Evolutionary conservation across 352 stramenopile species (phyloP), one percentile per base, ranked within the genome.

Genomic region (Thraustochytrium striatum): DNA sequence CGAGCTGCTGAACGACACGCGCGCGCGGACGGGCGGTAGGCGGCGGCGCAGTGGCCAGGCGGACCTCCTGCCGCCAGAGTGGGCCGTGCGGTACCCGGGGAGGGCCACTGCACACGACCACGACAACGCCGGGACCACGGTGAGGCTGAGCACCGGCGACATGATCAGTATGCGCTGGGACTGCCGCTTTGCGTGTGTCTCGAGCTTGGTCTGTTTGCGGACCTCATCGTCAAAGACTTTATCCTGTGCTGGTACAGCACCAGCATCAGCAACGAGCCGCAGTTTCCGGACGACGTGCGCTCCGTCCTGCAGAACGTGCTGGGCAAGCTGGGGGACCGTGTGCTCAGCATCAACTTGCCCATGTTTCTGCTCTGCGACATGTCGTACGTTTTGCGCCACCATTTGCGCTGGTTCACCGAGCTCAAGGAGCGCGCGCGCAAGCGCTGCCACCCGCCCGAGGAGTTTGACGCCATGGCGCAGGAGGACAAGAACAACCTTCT

Each of bases 321-420:
- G 16, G 65, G 65, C 25, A 75, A 41, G 11, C 65, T 75, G 7
- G 65, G 65, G 16, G 65, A 75, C 36, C 43, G 65, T 28, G 52
- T 75, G 9, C 65, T 75, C 32, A 58, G 65, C 65, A 43, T 75
- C 41, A 75, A 75, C 30, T 28, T 75, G 32, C 65, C 65, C 25
- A 75, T 75, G 65, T 75, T 75, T 1, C 21, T 75, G 11, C 50
- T 75, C 8, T 75, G 65, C 65, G 65, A 75, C 50, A 62, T 75
- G n/a, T 70, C 41, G 41, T 75, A 75, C 39, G 52, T 75, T 9
- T 32, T 75, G 44, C 65, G 65, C 7, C 65, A 75, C 36, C 65
- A 75, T n/a, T 43, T 75, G 21, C 65, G 65, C 32, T 75, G 65
- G 65, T 75, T 75, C 36, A 28, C 65, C 3, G 65, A 75, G 65